phyloP scores from a whole-genome alignment of 306 rosid species.

The Prunus mongolica region DNA sequence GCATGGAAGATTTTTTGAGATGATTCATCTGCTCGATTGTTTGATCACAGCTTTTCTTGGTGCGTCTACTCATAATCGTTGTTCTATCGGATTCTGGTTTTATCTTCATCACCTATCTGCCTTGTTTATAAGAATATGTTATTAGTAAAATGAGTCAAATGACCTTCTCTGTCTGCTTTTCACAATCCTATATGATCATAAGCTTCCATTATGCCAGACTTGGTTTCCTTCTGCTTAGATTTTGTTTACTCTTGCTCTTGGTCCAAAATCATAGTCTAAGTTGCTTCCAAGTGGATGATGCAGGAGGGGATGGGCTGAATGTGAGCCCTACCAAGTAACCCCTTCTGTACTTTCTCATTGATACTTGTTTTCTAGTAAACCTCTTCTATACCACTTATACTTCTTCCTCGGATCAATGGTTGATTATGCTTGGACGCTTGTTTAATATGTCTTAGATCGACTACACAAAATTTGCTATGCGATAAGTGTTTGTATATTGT shows the following conservation, averaged over 20 bases:
- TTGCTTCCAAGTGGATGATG: too few relatives aligned
- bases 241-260: too few relatives aligned
- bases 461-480: background rate
- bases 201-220: constrained; percentile 17
- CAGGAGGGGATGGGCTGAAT: too few relatives aligned
- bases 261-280: too few relatives aligned
- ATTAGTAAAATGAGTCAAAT: background rate
- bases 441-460: background rate
- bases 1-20: constrained; percentile 33
- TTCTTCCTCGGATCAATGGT: constrained; percentile 18
- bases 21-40: constrained; percentile 42
- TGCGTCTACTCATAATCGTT: constrained; percentile 32
- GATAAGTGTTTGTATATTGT: constrained; percentile 13
- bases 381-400: too few relatives aligned
- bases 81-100: background rate
- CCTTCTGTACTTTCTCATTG: too few relatives aligned
- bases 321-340: too few relatives aligned
- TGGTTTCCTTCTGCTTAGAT: constrained; percentile 15
- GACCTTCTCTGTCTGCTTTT: background rate
- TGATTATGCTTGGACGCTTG: constrained; percentile 14
- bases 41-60: constrained; percentile 46
- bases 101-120: background rate
- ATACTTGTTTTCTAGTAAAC: too few relatives aligned
- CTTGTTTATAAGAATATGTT: background rate
- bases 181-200: constrained; percentile 13